These are phyloP conservation scores for Aeminium ludgeri DNA, from an alignment of 495 filamentous ascomycete genomes.

Conservation along the genomic window DNA sequence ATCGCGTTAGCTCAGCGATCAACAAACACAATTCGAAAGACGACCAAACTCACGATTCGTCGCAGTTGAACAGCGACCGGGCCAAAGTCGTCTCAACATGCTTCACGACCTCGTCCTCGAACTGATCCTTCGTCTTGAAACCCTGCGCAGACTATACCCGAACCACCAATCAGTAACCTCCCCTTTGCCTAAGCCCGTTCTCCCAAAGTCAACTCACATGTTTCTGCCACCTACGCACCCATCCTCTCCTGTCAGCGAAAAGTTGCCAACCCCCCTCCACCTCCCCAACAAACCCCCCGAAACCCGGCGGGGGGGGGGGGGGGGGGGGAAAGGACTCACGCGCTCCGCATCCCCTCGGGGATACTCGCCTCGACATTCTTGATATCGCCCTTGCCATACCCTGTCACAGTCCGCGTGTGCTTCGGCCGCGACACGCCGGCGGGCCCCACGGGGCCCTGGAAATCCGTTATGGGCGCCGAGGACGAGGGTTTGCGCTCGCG, in stretches of 20 bases:
- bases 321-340: too few relatives aligned
- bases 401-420: constrained; percentile 86
- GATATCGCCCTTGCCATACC: constrained; percentile 77
- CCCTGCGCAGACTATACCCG: constrained; percentile 8
- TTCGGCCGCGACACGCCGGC: constrained; percentile 61
- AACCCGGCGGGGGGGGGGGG: neutral
- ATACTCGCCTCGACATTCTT: constrained; percentile 82
- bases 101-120: constrained; percentile 64
- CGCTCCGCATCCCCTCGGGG: constrained; percentile 37
- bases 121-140: constrained; percentile 61
- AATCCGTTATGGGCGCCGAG: constrained; percentile 63
- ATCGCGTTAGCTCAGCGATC: too few relatives aligned
- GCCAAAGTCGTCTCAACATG: constrained; percentile 95
- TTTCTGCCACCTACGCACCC: constrained; percentile 49
- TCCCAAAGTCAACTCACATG: constrained; percentile 26
- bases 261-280: neutral
- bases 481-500: constrained; percentile 58
- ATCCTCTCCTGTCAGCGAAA: constrained; percentile 7
- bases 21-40: too few relatives aligned
- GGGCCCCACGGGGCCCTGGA: constrained; percentile 56
- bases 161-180: too few relatives aligned
- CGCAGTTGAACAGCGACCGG: constrained; percentile 93
- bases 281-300: neutral
- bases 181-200: constrained; percentile 34
- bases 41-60: constrained; percentile 49